Evolutionary conservation across 805 yeast genomes (phyloP).

Genomic region (Clavispora carvajalis): DNA sequence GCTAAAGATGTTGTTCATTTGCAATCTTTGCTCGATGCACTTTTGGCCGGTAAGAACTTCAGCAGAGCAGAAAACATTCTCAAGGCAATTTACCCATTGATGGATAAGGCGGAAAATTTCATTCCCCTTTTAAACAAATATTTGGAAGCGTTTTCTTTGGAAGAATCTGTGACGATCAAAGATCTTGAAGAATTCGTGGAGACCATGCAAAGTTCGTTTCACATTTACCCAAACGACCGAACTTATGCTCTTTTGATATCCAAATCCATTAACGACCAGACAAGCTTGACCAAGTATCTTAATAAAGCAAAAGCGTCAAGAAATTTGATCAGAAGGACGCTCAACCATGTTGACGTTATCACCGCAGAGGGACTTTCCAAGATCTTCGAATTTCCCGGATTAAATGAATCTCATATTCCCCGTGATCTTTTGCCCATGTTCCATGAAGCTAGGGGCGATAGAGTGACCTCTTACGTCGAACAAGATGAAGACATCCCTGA

Average conservation of each 20-base stretch:
- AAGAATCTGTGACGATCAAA: conserved; percentile 32
- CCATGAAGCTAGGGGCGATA: conserved; percentile 17
- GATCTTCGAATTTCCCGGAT: conserved; percentile 20
- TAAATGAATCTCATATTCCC: conserved; percentile 29
- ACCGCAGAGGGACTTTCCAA: conserved; percentile 43
- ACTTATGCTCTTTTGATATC: conserved; percentile 57
- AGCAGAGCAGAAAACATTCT: conserved; percentile 68
- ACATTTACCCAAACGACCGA: conserved; percentile 42
- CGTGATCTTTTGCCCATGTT: conserved; percentile 27
- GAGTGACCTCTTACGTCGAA: background rate
- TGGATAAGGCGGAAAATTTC: conserved; percentile 39
- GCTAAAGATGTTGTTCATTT: conserved; percentile 59
- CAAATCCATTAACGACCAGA: conserved; percentile 22
- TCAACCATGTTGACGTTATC: conserved; percentile 48
- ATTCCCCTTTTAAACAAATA: conserved; percentile 67
- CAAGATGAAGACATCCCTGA: conserved; percentile 8
- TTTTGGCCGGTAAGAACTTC: conserved; percentile 59
- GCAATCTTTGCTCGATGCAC: conserved; percentile 77
- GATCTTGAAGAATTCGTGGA: conserved; percentile 42
- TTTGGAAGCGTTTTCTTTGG: conserved; percentile 38
- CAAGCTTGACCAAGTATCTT: conserved; percentile 10
- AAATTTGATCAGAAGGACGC: conserved; percentile 20
- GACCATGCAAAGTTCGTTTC: conserved; percentile 20
- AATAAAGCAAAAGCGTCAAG: conserved; percentile 7
- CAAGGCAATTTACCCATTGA: conserved; percentile 51